A percentile compares a stretch with the other conserved stretches of the same genome.
phyloP scores from a whole-genome alignment of 2,329 filamentous ascomycete species.

The Hymenoscyphus albidus region DNA sequence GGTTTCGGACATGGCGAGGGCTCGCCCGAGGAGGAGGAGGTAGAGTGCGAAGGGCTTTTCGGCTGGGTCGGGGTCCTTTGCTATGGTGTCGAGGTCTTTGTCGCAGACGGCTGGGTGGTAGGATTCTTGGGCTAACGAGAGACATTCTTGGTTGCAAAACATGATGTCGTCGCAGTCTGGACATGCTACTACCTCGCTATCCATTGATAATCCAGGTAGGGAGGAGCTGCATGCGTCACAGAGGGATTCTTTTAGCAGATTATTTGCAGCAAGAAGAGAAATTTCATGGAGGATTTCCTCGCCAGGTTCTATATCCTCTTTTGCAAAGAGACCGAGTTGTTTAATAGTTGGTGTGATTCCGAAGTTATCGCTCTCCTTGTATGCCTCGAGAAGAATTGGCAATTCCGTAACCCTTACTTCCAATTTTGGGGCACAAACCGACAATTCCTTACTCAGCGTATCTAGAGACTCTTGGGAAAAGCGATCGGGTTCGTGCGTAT shows the following conservation, averaged over 20 bases:
- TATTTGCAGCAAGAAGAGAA: conserved; percentile 84
- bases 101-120: conserved; percentile 66
- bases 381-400: conserved; percentile 57
- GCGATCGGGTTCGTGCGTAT: conserved; percentile 64
- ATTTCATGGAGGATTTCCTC: conserved; percentile 77
- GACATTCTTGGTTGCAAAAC: conserved; percentile 60
- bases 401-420: conserved; percentile 73
- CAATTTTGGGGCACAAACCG: conserved; percentile 71
- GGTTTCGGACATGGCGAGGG: conserved; percentile 60
- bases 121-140: conserved; percentile 51
- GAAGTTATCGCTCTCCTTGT: conserved; percentile 47
- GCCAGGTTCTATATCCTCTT: conserved; percentile 70
- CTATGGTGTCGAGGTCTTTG: conserved; percentile 61
- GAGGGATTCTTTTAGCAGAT: conserved; percentile 77
- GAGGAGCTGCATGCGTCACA: conserved; percentile 85
- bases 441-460: conserved; percentile 68
- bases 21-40: conserved; percentile 57
- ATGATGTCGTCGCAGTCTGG: conserved; percentile 62
- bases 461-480: conserved; percentile 65
- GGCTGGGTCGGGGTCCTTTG: conserved; percentile 57
- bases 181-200: conserved; percentile 50
- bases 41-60: conserved; percentile 61
- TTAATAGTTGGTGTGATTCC: conserved; percentile 56
- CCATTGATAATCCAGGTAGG: conserved; percentile 55
- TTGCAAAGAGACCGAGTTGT: conserved; percentile 89